Base-by-base conservation (phyloP, 148 eudicot species). In the Silene conica region DNA sequence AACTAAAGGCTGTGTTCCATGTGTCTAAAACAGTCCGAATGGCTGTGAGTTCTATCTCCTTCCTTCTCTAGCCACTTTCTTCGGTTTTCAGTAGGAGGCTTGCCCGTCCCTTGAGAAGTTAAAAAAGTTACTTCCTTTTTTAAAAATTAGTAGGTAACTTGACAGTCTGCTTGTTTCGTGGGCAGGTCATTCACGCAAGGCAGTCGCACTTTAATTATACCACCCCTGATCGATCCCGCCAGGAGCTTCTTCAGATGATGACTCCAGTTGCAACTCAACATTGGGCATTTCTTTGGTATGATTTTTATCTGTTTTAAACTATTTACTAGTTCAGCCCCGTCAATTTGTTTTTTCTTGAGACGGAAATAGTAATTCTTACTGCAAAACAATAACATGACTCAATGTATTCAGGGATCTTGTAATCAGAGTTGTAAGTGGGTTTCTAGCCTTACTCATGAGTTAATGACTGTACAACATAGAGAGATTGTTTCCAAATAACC, bases 151-250 rank as follows among this genome's bases (percentile, higher is more conserved):
- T 19, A 43, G 14, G 56, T 6, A 73, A 43, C 31, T 55, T 50
- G 43, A 15, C 46, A 3, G 55, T 52, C 21, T 67, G 18, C 0
- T 50, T 70, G 62, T 65, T 9, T 76, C 50, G 68, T 65, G 69
- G 70, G 18, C 79, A 95, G 97, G 97, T 86, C 63, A 73, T 81
- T 61, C 63, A 83, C 70, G 97, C 99, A 69, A 85, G 97, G 75
- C 96, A 92, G 73, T 85, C 76, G 73, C 78, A 95, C 78, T 95
- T 95, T 57, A 92, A 95, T 76, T 95, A 87, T 79, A 95, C 97
- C 10, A 95, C 99, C 22, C 99, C 97, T 48, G 97, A 88, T 69
- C 85, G 99, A 20, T 84, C 94, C 45, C 90, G 94, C 52, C 97
- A 92, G 80, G 99, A 95, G 75, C 79, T 92, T 86, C 80, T 90